Evolutionary conservation across 345 rosid genomes (phyloP), one percentile per base, ranked within the genome.

Genomic region (Brassica cretica): DNA sequence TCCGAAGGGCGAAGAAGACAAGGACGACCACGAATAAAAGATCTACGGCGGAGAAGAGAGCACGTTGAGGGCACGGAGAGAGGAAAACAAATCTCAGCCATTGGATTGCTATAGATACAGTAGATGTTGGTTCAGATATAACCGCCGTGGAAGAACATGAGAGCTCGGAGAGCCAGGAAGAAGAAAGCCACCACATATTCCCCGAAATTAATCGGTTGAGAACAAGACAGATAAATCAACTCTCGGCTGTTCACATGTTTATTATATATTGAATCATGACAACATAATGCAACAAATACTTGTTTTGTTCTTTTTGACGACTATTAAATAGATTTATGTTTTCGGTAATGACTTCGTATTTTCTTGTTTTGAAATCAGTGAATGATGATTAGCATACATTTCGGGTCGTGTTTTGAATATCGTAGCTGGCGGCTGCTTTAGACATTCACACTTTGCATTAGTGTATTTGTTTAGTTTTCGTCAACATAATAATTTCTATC

Each of bases 21-120:
- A 94, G 88, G 70, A 76, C 46, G 67, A 86, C 12, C 73, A 92
- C 71, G 79, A 94, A 86, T 12, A 90, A 3, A 15, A 84, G 44
- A 71, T 94, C 89, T 21, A 88, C 73, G 21, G 87, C 75, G 33
- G 93, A 82, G 21, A 89, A 78, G 18, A 94, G 81, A 76, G 74
- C 83, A 76, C 98, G 84, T 73, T 94, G 98, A 56, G 97, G 90
- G 71, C 97, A 90, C 7, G 97, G 95, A 37, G 88, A 88, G 58
- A 92, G 88, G 82, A 87, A 83, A 66, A 90, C 69, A 86, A 90
- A 94, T 81, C 88, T 84, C 27, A 92, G 77, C 97, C 97, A 89
- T 66, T 77, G 95, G 71, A 91, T 69, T 56, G 85, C 32, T 65
- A 72, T 6, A 2, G 93, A 82, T 75, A 84, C 5, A 10, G 89